A percentile compares a stretch with the other conserved stretches of the same genome.
phyloP scores from a whole-genome alignment of 192 early-diverging fungal genomes.

The Endogone sp. region DNA sequence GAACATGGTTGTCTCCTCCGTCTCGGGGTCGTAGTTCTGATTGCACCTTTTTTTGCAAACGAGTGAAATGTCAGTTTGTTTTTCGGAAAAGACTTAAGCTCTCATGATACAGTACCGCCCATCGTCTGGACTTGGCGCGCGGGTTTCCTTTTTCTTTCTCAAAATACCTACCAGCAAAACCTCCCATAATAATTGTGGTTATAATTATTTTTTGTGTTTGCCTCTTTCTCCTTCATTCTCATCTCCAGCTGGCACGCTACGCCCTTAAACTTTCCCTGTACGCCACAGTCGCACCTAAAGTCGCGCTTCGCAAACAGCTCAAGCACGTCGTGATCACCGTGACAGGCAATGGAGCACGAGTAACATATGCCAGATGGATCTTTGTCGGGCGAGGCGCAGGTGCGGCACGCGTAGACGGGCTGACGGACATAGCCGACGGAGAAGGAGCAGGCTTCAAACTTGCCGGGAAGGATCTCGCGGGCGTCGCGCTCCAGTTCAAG shows the following conservation, averaged over 20 bases:
- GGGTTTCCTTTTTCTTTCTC: no score
- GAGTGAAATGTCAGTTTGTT: no score
- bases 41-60: constrained; percentile 80
- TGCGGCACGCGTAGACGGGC: constrained; percentile 76
- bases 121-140: no score
- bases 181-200: constrained; percentile 78
- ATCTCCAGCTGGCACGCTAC: constrained; percentile 37
- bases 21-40: constrained; percentile 64
- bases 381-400: constrained; percentile 49
- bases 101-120: no score
- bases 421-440: constrained; percentile 74
- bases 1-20: constrained; percentile 71
- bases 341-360: constrained; percentile 76
- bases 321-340: constrained; percentile 71
- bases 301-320: constrained; percentile 82
- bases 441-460: constrained; percentile 74
- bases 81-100: no score
- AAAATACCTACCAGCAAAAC: constrained; percentile 65
- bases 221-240: constrained; percentile 4
- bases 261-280: constrained; percentile 35
- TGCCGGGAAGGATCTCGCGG: constrained; percentile 55
- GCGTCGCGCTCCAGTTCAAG: constrained; percentile 39
- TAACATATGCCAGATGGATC: constrained; percentile 64
- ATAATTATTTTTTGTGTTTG: constrained; percentile 74
- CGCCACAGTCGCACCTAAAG: constrained; percentile 92